phyloP scores from a whole-genome alignment of 768 basidiomycete genomes.

The Leccinellum rugosiceps region DNA sequence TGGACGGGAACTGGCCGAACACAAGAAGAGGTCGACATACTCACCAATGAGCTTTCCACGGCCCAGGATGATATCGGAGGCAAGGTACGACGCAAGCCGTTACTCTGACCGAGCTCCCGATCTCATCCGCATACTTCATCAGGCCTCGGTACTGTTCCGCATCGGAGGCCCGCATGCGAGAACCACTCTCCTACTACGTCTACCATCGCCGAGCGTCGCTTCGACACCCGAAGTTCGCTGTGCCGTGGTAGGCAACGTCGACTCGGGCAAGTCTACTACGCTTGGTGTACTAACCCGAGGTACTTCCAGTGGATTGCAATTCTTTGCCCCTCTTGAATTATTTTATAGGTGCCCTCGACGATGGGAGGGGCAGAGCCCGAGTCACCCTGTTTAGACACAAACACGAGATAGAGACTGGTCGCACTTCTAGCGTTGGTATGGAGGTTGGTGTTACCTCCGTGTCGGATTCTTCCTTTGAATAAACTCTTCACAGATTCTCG shows the following conservation, averaged over 20 bases:
- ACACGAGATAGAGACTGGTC: slow-evolving; percentile 93
- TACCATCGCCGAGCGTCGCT: slow-evolving; percentile 74
- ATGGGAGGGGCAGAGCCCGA: slow-evolving; percentile 78
- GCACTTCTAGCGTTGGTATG: slow-evolving; percentile 96
- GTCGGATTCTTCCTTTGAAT: neutral
- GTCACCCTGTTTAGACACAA: slow-evolving; percentile 94
- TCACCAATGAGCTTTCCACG: slow-evolving; percentile 43
- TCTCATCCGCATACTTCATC: neutral
- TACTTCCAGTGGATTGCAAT: slow-evolving; percentile 27
- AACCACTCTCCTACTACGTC: slow-evolving; percentile 58
- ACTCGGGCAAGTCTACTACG: slow-evolving; percentile 92
- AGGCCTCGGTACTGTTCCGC: slow-evolving; percentile 60
- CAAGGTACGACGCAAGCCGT: slow-evolving; percentile 47
- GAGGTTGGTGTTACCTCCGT: slow-evolving; percentile 59
- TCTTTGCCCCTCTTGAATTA: slow-evolving; percentile 12
- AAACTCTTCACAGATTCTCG: slow-evolving; percentile 62
- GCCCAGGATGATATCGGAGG: slow-evolving; percentile 77
- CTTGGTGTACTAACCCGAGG: slow-evolving; percentile 95
- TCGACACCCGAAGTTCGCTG: slow-evolving; percentile 90
- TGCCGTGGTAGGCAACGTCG: slow-evolving; percentile 94
- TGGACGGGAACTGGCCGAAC: slow-evolving; percentile 56
- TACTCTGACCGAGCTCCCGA: neutral
- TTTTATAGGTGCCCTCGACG: slow-evolving; percentile 65
- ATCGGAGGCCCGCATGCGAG: slow-evolving; percentile 47
- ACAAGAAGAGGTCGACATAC: slow-evolving; percentile 46